Percentiles rank a stretch among this genome's conserved stretches.
phyloP scores from a whole-genome alignment of 495 filamentous ascomycete genomes.

The Hypomontagnella submonticulosa region DNA sequence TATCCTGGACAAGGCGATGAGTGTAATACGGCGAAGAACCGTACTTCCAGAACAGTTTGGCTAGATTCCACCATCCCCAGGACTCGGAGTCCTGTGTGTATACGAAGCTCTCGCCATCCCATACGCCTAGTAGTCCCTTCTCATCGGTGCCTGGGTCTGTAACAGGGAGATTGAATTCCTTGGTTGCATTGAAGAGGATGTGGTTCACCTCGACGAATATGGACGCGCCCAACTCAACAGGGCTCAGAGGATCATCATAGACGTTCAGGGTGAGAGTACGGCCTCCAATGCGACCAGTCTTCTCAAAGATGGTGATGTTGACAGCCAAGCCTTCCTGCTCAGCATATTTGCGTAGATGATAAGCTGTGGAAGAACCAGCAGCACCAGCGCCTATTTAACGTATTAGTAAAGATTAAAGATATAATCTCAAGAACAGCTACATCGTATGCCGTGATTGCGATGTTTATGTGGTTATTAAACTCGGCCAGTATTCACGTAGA shows the following conservation, averaged over 20 bases:
- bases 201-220: slow-evolving; percentile 92
- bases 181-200: slow-evolving; percentile 80
- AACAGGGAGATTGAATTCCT: slow-evolving; percentile 71
- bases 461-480: too few species aligned
- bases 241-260: slow-evolving; percentile 72
- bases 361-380: slow-evolving; percentile 87
- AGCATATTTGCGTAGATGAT: slow-evolving; percentile 79
- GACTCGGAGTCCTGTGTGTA: slow-evolving; percentile 67
- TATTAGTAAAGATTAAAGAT: slow-evolving; percentile 25
- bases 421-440: slow-evolving; percentile 8
- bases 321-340: slow-evolving; percentile 60
- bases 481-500: too few species aligned
- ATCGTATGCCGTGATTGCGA: neutral
- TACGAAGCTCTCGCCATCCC: slow-evolving; percentile 83
- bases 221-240: slow-evolving; percentile 88
- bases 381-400: slow-evolving; percentile 81
- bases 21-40: slow-evolving; percentile 81
- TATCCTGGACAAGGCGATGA: slow-evolving; percentile 75
- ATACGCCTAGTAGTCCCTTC: slow-evolving; percentile 74
- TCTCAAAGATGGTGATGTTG: slow-evolving; percentile 91
- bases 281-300: slow-evolving; percentile 81
- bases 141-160: slow-evolving; percentile 50
- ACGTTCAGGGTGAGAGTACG: slow-evolving; percentile 89
- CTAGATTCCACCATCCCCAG: slow-evolving; percentile 79
- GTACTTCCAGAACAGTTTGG: slow-evolving; percentile 86